phyloP scores from a whole-genome alignment of 2,329 filamentous ascomycete species.

The Blumeria graminis region DNA sequence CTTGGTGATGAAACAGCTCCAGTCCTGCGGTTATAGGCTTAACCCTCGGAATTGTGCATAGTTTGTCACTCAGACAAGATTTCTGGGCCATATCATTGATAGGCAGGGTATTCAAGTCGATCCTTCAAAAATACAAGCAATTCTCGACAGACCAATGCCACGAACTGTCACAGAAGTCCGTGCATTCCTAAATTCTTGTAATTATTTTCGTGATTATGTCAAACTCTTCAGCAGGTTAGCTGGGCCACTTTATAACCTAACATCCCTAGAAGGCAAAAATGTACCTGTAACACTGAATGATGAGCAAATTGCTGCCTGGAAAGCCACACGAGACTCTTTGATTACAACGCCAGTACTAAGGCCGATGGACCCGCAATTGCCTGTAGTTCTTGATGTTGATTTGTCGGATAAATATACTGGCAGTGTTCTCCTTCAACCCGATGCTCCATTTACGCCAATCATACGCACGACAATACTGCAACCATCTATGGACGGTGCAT shows the following conservation, averaged over 20 bases:
- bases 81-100: background rate
- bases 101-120: background rate
- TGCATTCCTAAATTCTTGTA: background rate
- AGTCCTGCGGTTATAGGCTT: background rate
- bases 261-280: background rate
- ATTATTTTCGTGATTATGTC: slow-evolving; percentile 1
- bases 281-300: background rate
- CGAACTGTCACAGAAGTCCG: slow-evolving; percentile 1
- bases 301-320: background rate
- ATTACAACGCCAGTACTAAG: background rate
- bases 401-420: background rate
- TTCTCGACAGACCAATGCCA: background rate
- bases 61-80: background rate
- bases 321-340: background rate
- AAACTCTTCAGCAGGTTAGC: background rate
- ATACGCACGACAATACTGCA: background rate
- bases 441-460: too few relatives aligned
- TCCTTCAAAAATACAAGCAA: background rate
- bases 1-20: background rate
- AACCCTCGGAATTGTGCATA: background rate
- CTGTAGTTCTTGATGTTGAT: background rate
- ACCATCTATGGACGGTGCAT: background rate
- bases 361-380: background rate
- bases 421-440: background rate
- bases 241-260: background rate